Evolutionary conservation across 192 early-diverging fungal genomes (phyloP), one percentile per base, ranked within the genome.

Genomic region (Jimgerdemannia flammicorona): DNA sequence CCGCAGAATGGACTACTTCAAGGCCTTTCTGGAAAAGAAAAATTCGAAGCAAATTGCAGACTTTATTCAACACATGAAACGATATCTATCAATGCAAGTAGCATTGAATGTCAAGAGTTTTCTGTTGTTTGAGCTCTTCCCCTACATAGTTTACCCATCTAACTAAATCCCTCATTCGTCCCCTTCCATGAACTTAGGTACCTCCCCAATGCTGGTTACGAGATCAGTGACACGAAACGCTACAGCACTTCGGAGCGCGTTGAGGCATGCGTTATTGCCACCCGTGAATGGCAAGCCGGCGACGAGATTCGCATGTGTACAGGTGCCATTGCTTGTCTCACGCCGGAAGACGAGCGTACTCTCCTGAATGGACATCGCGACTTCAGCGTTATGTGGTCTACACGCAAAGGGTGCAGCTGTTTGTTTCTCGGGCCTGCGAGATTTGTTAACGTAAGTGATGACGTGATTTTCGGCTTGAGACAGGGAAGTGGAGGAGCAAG

Each of bases 401-500:
- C 69, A 70, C 77, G 84, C 19, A 82, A 85, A 44, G 73, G 80
- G 4, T 77, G 82, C 14, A 85, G 78, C 59, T 89, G 85, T 68
- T 75, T 91, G 19, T 89, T 89, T 67, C 77, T 91, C 3, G 89
- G 89, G 14, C 89, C 89, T 19, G 89, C 87, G 3, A 80, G 89
- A 29, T 91, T 91, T 78, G 86, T 91, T 9, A 91, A 91, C 67
- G 86, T 87, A 86, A 78, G 80, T 59, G 40, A 4, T 67, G 10
- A 29, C 29, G 29, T 29, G 29, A 29, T 29, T 29, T 29, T 29
- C 29, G 29, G 29, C 29, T 29, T 29, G 29, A 29, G 29, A 29
- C 29, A 29, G 0, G 29, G 29, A 29, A 29, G 29, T 29, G 29
- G 29, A 29, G 29, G 29, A 29, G 29, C 29, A 29, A 29, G 29